A percentile compares a stretch with the other conserved stretches of the same genome.
These are phyloP conservation scores for Trichoderma sp. DNA, from an alignment of 2,329 filamentous ascomycete genomes.

Conservation along the genomic window DNA sequence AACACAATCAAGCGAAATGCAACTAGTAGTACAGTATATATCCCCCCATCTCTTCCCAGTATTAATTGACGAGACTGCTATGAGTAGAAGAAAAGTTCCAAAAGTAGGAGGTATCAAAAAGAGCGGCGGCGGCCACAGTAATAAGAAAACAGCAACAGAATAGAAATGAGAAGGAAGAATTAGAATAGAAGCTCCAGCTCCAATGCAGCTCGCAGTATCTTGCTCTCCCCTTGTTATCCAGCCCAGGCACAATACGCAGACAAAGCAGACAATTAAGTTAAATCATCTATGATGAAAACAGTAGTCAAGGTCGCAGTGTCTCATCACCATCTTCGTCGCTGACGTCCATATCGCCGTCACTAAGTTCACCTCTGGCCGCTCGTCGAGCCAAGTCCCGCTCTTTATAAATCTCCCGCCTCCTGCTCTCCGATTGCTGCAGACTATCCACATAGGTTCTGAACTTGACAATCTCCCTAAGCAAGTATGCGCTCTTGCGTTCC, in stretches of 20 bases:
- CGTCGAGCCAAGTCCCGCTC: conserved; percentile 53
- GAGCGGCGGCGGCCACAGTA: not conserved
- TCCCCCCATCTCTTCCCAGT: not conserved
- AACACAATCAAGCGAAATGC: conserved; percentile 14
- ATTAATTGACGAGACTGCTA: conserved; percentile 9
- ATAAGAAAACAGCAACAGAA: not conserved
- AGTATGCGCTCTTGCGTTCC: conserved; percentile 91
- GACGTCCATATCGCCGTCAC: conserved; percentile 39
- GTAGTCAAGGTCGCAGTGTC: conserved; percentile 33
- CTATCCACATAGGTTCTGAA: conserved; percentile 93
- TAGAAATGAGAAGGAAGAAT: not conserved
- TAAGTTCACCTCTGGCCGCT: conserved; percentile 47
- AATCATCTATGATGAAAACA: not conserved
- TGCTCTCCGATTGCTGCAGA: conserved; percentile 65
- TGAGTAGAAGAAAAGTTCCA: not conserved
- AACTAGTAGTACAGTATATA: conserved; percentile 14
- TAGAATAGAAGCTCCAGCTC: not conserved
- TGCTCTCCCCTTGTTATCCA: not conserved
- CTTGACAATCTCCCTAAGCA: conserved; percentile 92
- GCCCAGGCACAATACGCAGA: not conserved
- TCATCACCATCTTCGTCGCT: conserved; percentile 36
- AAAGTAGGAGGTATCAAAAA: conserved; percentile 14
- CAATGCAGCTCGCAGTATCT: not conserved
- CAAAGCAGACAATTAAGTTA: not conserved
- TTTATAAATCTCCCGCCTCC: conserved; percentile 68